phyloP scores from a whole-genome alignment of 2,329 filamentous ascomycete species.

The Neonectria neomacrospora region DNA sequence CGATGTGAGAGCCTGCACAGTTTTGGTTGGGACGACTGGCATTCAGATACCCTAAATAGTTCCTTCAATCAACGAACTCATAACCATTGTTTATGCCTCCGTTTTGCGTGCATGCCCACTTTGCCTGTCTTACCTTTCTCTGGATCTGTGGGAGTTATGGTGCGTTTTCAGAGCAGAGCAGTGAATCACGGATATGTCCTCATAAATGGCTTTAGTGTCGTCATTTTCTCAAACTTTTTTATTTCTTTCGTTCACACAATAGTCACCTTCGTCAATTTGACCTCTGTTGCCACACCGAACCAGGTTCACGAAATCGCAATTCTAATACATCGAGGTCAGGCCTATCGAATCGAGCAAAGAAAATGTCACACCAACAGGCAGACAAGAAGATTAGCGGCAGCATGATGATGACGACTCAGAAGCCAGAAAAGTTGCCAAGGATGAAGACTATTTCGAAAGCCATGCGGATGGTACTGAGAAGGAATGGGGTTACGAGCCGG shows the following conservation, averaged over 20 bases:
- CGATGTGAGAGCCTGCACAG: constrained; percentile 3
- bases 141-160: too few species aligned
- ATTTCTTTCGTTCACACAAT: too few species aligned
- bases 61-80: constrained; percentile 32
- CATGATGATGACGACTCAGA: not conserved
- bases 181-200: too few species aligned
- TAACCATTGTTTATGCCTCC: not conserved
- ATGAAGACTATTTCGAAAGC: not conserved
- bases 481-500: not conserved
- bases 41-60: constrained; percentile 43
- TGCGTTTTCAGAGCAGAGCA: too few species aligned
- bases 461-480: not conserved
- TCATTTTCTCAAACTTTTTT: too few species aligned
- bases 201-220: too few species aligned
- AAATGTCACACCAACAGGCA: not conserved
- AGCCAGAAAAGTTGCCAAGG: not conserved
- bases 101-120: too few species aligned
- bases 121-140: too few species aligned
- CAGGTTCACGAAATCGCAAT: too few species aligned
- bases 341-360: not conserved
- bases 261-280: too few species aligned
- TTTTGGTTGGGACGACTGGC: constrained; percentile 26
- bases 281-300: too few species aligned
- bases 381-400: not conserved
- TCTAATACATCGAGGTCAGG: not conserved